Conservation (phyloP, 176 grass and related monocot species). For the Oryza brachyantha region DNA sequence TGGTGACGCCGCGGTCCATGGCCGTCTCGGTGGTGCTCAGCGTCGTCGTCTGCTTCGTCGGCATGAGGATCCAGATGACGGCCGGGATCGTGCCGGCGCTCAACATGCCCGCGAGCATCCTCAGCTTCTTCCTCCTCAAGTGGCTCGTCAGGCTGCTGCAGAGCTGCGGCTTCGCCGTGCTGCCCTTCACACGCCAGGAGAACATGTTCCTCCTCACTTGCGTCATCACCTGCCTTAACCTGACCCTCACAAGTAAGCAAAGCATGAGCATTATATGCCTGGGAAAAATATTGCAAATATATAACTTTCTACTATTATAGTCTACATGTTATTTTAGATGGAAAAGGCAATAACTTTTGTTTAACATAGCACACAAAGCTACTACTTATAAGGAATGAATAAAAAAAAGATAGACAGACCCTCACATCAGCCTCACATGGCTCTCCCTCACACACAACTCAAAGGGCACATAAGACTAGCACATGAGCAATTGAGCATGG, state of each 20-base stretch:
- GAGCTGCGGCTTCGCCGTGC: background rate
- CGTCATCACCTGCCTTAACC: slow-evolving; percentile 36
- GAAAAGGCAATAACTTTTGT: background rate
- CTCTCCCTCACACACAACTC: background rate
- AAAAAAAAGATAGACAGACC: too few species aligned
- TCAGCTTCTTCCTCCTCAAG: slow-evolving; percentile 56
- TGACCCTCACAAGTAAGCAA: slow-evolving; percentile 36
- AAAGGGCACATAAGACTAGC: background rate
- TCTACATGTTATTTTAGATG: background rate
- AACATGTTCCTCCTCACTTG: slow-evolving; percentile 36
- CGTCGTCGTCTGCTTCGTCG: slow-evolving; percentile 38
- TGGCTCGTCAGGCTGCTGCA: slow-evolving; percentile 9
- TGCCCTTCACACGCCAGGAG: slow-evolving; percentile 69
- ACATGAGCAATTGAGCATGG: background rate
- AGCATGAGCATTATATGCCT: background rate
- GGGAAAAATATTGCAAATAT: background rate
- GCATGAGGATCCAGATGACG: slow-evolving; percentile 51
- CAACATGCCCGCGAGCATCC: slow-evolving; percentile 47
- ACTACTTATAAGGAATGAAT: background rate
- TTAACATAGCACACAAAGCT: background rate
- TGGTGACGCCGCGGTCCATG: slow-evolving; percentile 46
- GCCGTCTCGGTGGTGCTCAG: slow-evolving; percentile 32
- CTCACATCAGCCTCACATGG: background rate
- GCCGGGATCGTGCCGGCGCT: slow-evolving; percentile 45
- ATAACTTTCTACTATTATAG: background rate